These are phyloP conservation scores for Gnomoniopsis smithogilvyi DNA, from an alignment of 2,329 filamentous ascomycete species.

Conservation along the genomic window DNA sequence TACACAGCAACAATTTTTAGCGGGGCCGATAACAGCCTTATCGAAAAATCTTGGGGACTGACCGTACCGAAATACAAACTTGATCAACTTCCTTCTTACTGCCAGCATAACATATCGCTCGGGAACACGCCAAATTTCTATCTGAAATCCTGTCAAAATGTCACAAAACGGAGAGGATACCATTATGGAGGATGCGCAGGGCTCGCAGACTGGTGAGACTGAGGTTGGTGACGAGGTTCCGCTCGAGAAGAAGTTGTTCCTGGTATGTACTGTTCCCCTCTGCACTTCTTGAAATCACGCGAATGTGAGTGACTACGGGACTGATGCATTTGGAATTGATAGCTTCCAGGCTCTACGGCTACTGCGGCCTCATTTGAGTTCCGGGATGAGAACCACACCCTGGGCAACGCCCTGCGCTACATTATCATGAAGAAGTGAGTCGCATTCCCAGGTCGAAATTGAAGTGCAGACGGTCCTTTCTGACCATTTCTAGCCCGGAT, in stretches of 20 bases:
- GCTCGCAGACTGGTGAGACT: slow-evolving; percentile 33
- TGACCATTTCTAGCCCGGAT: slow-evolving; percentile 63
- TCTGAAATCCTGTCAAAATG: slow-evolving; percentile 1
- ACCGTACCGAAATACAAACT: background rate
- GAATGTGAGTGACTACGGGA: background rate
- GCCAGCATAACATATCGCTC: background rate
- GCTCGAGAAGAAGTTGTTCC: slow-evolving; percentile 25
- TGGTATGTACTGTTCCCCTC: slow-evolving; percentile 10
- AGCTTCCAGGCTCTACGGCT: slow-evolving; percentile 83
- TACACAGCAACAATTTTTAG: background rate
- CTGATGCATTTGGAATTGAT: slow-evolving; percentile 10
- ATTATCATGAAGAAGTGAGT: slow-evolving; percentile 98
- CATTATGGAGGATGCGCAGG: slow-evolving; percentile 42
- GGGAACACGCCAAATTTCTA: too few relatives aligned
- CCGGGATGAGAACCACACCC: slow-evolving; percentile 86
- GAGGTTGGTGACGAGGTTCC: slow-evolving; percentile 28
- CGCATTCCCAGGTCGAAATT: background rate
- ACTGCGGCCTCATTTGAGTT: slow-evolving; percentile 95
- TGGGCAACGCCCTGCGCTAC: slow-evolving; percentile 90
- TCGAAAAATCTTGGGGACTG: slow-evolving; percentile 15
- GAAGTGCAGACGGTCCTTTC: background rate
- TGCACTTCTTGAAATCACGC: background rate
- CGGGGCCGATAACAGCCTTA: slow-evolving; percentile 13
- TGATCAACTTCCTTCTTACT: background rate
- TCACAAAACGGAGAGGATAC: slow-evolving; percentile 24